Conservation (phyloP, 2,329 filamentous ascomycete genomes). For the Aureobasidium sp. region DNA sequence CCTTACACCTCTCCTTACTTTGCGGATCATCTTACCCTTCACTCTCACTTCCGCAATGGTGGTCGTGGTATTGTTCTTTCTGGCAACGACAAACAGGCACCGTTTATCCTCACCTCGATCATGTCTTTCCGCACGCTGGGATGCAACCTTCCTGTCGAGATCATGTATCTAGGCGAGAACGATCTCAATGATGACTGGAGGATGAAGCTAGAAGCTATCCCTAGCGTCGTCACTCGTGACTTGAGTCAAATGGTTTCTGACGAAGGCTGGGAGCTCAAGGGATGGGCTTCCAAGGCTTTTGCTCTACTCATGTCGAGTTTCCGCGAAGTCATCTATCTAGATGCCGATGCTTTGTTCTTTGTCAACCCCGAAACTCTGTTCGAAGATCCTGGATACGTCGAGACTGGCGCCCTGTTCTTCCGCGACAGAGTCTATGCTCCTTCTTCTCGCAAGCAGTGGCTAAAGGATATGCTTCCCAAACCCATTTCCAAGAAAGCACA, state of each 20-base stretch:
- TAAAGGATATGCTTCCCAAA: slow-evolving; percentile 48
- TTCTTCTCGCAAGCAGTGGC: slow-evolving; percentile 41
- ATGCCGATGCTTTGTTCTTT: slow-evolving; percentile 51
- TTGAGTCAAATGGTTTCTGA: slow-evolving; percentile 52
- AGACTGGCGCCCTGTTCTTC: slow-evolving; percentile 53
- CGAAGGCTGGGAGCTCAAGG: slow-evolving; percentile 49
- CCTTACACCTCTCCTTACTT: slow-evolving; percentile 49
- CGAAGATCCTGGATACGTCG: slow-evolving; percentile 44
- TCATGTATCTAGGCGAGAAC: slow-evolving; percentile 49
- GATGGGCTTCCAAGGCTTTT: slow-evolving; percentile 55
- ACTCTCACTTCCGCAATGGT: slow-evolving; percentile 45
- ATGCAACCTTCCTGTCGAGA: slow-evolving; percentile 43
- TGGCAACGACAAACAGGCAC: slow-evolving; percentile 49
- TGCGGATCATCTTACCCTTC: slow-evolving; percentile 49
- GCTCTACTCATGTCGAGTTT: slow-evolving; percentile 54
- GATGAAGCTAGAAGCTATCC: slow-evolving; percentile 46
- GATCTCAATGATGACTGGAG: slow-evolving; percentile 51
- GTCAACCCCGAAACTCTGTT: slow-evolving; percentile 47
- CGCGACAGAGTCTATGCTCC: slow-evolving; percentile 50
- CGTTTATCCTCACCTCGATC: slow-evolving; percentile 50
- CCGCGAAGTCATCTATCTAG: slow-evolving; percentile 53
- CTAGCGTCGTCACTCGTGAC: slow-evolving; percentile 50
- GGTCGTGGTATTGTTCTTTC: slow-evolving; percentile 52
- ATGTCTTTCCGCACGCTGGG: slow-evolving; percentile 42
- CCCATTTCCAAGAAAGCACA: slow-evolving; percentile 48